phyloP scores from a whole-genome alignment of 139 green algal genomes.

The Chlorella sp. region DNA sequence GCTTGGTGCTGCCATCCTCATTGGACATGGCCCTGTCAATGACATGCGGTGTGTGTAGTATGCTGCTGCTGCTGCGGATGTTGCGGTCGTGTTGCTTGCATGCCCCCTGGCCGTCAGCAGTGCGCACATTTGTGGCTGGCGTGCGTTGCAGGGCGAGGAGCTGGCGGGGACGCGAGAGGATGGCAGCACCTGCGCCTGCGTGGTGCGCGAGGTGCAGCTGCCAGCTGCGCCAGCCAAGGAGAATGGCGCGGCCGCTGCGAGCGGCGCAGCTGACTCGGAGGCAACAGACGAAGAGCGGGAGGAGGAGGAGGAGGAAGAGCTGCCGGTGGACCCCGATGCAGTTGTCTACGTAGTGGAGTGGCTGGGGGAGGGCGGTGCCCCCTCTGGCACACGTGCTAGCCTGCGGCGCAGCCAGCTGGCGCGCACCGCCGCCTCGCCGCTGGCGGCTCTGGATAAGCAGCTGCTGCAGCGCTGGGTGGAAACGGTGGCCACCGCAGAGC shows the following conservation, averaged over 20 bases:
- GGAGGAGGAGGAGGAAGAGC: not conserved
- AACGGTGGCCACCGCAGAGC: conserved; percentile 32
- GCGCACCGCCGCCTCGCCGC: not conserved
- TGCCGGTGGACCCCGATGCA: not conserved
- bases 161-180: conserved; percentile 19
- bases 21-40: no score
- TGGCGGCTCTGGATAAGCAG: conserved; percentile 13
- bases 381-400: not conserved
- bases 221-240: not conserved
- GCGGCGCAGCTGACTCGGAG: not conserved
- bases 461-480: conserved; percentile 49
- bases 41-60: not conserved
- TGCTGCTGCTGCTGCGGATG: no score
- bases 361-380: conserved; percentile 4
- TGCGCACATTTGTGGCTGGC: no score
- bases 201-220: conserved; percentile 19
- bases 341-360: conserved; percentile 49
- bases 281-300: not conserved
- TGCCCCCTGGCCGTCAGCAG: no score
- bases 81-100: no score
- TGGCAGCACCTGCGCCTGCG: conserved; percentile 19
- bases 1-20: no score
- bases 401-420: conserved; percentile 9
- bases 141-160: conserved; percentile 29
- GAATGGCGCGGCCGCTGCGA: not conserved